A percentile compares a stretch with the other conserved stretches of the same genome.
Conservation (phyloP, 2,329 filamentous ascomycete species). For the Neofusicoccum sp. region DNA sequence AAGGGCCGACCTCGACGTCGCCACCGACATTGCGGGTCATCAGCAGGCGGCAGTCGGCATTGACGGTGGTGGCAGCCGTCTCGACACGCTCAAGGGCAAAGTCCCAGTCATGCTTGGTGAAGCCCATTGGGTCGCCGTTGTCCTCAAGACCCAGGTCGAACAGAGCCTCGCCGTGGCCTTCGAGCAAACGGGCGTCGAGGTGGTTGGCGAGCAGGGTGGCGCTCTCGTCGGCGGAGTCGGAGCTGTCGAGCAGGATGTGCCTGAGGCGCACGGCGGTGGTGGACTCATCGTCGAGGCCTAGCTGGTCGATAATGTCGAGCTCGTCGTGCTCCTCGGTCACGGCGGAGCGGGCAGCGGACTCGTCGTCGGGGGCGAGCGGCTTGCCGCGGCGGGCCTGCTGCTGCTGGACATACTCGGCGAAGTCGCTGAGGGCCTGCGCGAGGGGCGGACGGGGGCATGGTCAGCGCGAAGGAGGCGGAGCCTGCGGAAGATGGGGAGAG, state of each 20-base stretch:
- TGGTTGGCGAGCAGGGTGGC: conserved; percentile 66
- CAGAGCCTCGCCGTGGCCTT: conserved; percentile 85
- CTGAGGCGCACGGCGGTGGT: conserved; percentile 68
- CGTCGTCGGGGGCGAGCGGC: conserved; percentile 35
- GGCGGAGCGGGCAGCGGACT: conserved; percentile 21
- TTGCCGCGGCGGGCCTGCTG: conserved; percentile 73
- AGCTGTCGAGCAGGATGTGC: conserved; percentile 67
- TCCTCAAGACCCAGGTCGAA: conserved; percentile 94
- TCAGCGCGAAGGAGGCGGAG: background rate
- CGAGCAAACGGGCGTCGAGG: conserved; percentile 69
- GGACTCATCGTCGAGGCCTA: conserved; percentile 71
- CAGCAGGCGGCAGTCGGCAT: conserved; percentile 78
- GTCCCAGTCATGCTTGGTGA: conserved; percentile 76
- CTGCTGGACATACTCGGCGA: conserved; percentile 95
- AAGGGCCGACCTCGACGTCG: conserved; percentile 68
- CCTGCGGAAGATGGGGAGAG: conserved; percentile 5
- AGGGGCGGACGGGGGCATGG: background rate
- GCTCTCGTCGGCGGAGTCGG: conserved; percentile 58
- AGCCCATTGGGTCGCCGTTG: conserved; percentile 80
- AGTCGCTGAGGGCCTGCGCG: conserved; percentile 79
- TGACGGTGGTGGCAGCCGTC: conserved; percentile 64
- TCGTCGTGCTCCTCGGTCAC: conserved; percentile 75
- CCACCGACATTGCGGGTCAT: conserved; percentile 91
- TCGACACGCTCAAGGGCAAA: conserved; percentile 67
- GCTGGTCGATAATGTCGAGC: conserved; percentile 83